Evolutionary conservation across 768 basidiomycete species (phyloP).

Genomic region (Chalciporus chontae): DNA sequence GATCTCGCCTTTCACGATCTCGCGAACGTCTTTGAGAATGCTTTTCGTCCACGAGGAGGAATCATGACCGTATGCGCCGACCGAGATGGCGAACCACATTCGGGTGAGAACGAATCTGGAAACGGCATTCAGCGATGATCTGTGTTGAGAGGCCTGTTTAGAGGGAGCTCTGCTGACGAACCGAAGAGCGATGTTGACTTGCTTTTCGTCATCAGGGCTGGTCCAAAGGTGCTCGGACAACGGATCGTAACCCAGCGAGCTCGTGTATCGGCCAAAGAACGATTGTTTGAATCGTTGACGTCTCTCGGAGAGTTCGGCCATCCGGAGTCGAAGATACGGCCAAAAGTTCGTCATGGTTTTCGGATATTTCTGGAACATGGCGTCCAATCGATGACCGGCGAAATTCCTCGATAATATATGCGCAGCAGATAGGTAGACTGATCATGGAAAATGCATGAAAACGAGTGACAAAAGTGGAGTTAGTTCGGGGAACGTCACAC

Average conservation of each 20-base stretch:
- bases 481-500: constrained; percentile 29
- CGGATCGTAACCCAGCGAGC: constrained; percentile 29
- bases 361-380: constrained; percentile 37
- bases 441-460: neutral
- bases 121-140: constrained; percentile 1
- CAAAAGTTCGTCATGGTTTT: constrained; percentile 59
- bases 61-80: constrained; percentile 38
- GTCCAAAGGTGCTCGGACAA: constrained; percentile 53
- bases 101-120: constrained; percentile 60
- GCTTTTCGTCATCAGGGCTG: constrained; percentile 55
- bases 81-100: constrained; percentile 60
- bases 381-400: constrained; percentile 46
- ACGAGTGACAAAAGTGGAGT: neutral
- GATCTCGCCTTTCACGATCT: constrained; percentile 53
- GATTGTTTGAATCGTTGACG: constrained; percentile 42
- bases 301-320: constrained; percentile 38
- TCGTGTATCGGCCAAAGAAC: constrained; percentile 42
- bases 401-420: constrained; percentile 45
- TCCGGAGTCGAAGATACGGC: constrained; percentile 63
- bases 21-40: constrained; percentile 45
- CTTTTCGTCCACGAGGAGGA: constrained; percentile 33
- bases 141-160: neutral
- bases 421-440: constrained; percentile 63
- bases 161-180: constrained; percentile 22
- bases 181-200: constrained; percentile 57